Base-by-base conservation (phyloP, 2,329 filamentous ascomycete genomes). In the Colletotrichum caudatum region DNA sequence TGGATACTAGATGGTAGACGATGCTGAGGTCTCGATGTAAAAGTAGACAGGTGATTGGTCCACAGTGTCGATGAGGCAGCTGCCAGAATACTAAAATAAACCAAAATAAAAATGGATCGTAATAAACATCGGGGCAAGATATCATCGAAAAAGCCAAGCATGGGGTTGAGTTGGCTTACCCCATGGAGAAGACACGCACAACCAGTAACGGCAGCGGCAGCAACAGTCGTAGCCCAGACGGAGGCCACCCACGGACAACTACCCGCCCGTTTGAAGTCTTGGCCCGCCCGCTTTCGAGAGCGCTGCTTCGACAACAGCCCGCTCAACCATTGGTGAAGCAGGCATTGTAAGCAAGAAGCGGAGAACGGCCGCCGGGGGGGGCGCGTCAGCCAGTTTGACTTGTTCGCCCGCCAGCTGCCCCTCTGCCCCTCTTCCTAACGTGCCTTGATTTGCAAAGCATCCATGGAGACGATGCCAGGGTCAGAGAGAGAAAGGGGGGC, bases 141-240 rank as follows among this genome's bases (percentile, higher is more conserved):
- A 58, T 61, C 56, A 71, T 71, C 65, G 65, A 39, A 29, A 64
- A 64, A 64, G 69, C 65, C 69, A 71, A 71, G 69, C 65, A 20
- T 41, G 41, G 59, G 53, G 69, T 64, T 67, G 57, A 48, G 26
- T 29, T 16, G 33, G 44, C 35, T 60, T 56, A 69, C 69, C 69
- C 69, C 69, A 69, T 64, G 69, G 69, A 68, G 65, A 64, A 71
- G 44, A 29, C 51, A 56, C 16, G 62, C 23, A 35, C 18, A 48
- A 26, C 39, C 35, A 12, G 23, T 41, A 23, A 18, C 26, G 59
- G 29, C 33, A 41, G 37, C 37, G 61, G 51, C 51, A 48, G 62
- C 39, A 37, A 8, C 44, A 46, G 44, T 56, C 37, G 35, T 20
- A 46, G 23, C 35, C 35, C 18, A 58, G 44, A 62, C 50, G 39